A percentile compares a stretch with the other conserved stretches of the same genome.
phyloP scores from a whole-genome alignment of 2,329 filamentous ascomycete species.

The Penicillium olsonii region DNA sequence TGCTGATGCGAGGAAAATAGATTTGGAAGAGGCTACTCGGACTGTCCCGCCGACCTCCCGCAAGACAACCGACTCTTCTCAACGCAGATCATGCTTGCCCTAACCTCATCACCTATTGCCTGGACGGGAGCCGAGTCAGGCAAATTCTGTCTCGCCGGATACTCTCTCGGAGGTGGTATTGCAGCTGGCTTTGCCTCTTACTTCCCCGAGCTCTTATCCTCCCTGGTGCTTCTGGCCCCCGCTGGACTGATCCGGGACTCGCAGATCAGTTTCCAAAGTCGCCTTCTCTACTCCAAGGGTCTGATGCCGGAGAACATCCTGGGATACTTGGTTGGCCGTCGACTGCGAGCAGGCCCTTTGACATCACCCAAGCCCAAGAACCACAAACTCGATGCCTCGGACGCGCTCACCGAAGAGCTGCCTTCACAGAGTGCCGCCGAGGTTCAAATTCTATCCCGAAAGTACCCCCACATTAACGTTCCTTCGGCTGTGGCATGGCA shows the following conservation, averaged over 20 bases:
- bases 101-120: conserved; percentile 68
- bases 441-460: conserved; percentile 54
- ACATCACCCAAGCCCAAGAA: conserved; percentile 33
- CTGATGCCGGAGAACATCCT: conserved; percentile 62
- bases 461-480: conserved; percentile 57
- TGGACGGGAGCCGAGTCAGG: conserved; percentile 59
- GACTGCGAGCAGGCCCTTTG: conserved; percentile 50
- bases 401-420: conserved; percentile 46
- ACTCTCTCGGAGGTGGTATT: conserved; percentile 77
- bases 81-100: conserved; percentile 69
- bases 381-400: conserved; percentile 40
- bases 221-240: conserved; percentile 75
- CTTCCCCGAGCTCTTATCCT: conserved; percentile 68
- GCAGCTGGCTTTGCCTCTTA: conserved; percentile 68
- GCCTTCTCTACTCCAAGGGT: conserved; percentile 63
- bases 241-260: conserved; percentile 70
- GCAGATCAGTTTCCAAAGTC: conserved; percentile 63
- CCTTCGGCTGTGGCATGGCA: conserved; percentile 70
- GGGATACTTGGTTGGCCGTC: conserved; percentile 51
- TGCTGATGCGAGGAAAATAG: conserved; percentile 16
- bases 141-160: conserved; percentile 72
- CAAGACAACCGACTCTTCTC: conserved; percentile 75
- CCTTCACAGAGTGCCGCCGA: conserved; percentile 33
- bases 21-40: conserved; percentile 73
- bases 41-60: conserved; percentile 64